These are phyloP conservation scores for Posidonia australis DNA, from an alignment of 106 monocot genomes.

Conservation along the genomic window DNA sequence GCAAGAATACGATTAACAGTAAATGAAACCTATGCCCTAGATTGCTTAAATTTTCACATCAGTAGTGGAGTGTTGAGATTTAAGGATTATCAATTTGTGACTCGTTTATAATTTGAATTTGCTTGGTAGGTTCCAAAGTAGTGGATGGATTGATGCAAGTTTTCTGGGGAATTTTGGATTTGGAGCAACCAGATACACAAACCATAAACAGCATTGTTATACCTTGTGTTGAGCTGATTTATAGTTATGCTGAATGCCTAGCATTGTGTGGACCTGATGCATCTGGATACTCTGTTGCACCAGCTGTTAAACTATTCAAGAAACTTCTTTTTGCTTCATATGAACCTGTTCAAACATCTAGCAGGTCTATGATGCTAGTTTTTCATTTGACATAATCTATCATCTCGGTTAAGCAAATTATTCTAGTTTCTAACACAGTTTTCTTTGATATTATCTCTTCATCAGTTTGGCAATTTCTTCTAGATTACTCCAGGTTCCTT, in stretches of 20 bases:
- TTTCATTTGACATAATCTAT: neutral
- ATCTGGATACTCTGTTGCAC: slow-evolving; percentile 48
- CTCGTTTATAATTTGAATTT: neutral
- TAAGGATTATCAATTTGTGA: too few relatives aligned
- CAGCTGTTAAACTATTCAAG: slow-evolving; percentile 73
- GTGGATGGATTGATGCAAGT: slow-evolving; percentile 94
- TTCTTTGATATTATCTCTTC: slow-evolving; percentile 11
- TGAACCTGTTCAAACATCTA: slow-evolving; percentile 83
- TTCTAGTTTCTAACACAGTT: neutral
- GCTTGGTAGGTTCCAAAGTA: slow-evolving; percentile 55
- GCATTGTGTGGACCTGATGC: slow-evolving; percentile 49
- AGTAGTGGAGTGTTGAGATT: too few relatives aligned
- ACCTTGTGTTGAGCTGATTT: slow-evolving; percentile 92
- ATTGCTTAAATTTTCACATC: too few relatives aligned
- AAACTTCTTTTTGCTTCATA: slow-evolving; percentile 87
- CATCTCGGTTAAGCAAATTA: neutral
- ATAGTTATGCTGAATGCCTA: slow-evolving; percentile 97
- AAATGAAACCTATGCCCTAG: too few relatives aligned
- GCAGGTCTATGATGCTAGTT: slow-evolving; percentile 42
- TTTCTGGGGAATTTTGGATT: slow-evolving; percentile 80
- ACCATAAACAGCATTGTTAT: slow-evolving; percentile 79
- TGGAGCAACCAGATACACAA: slow-evolving; percentile 90
- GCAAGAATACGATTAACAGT: too few relatives aligned
- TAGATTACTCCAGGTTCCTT: slow-evolving; percentile 95
- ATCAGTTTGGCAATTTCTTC: slow-evolving; percentile 97